phyloP scores from a whole-genome alignment of 306 rosid species.

The Cicer yamashitae region DNA sequence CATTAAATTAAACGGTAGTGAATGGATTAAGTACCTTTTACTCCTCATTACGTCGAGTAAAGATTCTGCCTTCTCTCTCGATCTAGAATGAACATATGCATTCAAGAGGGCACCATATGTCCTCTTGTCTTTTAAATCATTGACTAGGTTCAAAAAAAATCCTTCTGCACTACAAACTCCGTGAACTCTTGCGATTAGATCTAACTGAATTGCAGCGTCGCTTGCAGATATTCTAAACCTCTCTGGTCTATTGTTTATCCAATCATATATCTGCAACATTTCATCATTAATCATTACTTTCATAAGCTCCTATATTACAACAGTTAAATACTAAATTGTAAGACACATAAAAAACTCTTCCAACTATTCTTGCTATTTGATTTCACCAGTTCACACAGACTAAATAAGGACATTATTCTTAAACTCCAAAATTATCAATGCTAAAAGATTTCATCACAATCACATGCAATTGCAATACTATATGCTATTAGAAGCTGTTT shows the following conservation, averaged over 20 bases:
- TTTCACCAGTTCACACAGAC: not conserved
- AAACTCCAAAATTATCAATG: not conserved
- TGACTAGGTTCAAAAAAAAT: constrained; percentile 65
- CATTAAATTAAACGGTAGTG: constrained; percentile 93
- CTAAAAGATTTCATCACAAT: not conserved
- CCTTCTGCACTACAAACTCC: constrained; percentile 81
- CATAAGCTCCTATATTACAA: not conserved
- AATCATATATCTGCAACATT: constrained; percentile 76
- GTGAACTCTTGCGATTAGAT: constrained; percentile 77
- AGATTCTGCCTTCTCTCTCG: constrained; percentile 79
- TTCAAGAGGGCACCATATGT: constrained; percentile 86
- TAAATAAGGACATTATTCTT: not conserved
- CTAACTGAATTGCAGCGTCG: constrained; percentile 88
- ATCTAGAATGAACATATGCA: constrained; percentile 66
- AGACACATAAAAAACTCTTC: not conserved
- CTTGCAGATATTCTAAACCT: constrained; percentile 79
- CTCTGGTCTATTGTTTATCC: constrained; percentile 88
- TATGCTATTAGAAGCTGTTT: not conserved
- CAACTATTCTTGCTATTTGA: not conserved
- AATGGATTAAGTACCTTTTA: constrained; percentile 65
- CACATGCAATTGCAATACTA: not conserved
- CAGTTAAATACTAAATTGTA: not conserved
- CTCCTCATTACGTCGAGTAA: constrained; percentile 76
- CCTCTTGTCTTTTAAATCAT: constrained; percentile 68
- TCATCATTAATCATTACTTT: constrained; percentile 30